Conservation (phyloP, 2,329 filamentous ascomycete genomes). For the Apiospora kogelbergensis region DNA sequence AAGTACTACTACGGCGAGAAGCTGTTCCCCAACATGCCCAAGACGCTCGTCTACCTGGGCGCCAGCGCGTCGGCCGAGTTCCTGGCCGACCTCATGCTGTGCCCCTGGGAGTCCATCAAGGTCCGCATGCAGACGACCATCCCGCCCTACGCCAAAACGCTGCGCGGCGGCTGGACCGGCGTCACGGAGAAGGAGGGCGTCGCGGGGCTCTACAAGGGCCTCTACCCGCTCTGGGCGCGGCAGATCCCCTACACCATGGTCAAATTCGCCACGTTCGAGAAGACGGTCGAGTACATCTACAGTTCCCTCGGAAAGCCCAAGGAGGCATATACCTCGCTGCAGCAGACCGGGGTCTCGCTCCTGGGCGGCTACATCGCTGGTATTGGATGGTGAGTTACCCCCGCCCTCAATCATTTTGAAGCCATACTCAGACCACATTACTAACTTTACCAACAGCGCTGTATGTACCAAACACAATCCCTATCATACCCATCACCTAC, state of each 20-base stretch:
- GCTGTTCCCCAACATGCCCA: constrained; percentile 70
- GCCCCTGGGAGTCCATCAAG: constrained; percentile 81
- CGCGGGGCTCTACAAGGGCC: constrained; percentile 74
- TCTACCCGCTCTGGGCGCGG: constrained; percentile 83
- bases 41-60: constrained; percentile 73
- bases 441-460: too few species aligned
- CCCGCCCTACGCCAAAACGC: constrained; percentile 71
- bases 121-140: constrained; percentile 83
- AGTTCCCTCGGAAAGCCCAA: constrained; percentile 66
- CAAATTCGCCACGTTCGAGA: constrained; percentile 18
- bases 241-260: constrained; percentile 82
- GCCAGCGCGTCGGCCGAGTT: constrained; percentile 73
- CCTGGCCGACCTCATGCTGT: constrained; percentile 73
- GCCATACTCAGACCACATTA: too few species aligned
- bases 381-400: constrained; percentile 79
- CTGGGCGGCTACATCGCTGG: constrained; percentile 78
- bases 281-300: constrained; percentile 17
- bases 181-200: constrained; percentile 71
- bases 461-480: too few species aligned
- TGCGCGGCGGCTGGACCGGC: constrained; percentile 67
- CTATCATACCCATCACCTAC: too few species aligned
- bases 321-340: constrained; percentile 44
- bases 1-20: constrained; percentile 81
- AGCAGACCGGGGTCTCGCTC: constrained; percentile 49
- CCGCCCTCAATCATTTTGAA: too few species aligned